These are phyloP conservation scores for Pterocarpus macrocarpus DNA, from an alignment of 306 rosid species.

Conservation along the genomic window DNA sequence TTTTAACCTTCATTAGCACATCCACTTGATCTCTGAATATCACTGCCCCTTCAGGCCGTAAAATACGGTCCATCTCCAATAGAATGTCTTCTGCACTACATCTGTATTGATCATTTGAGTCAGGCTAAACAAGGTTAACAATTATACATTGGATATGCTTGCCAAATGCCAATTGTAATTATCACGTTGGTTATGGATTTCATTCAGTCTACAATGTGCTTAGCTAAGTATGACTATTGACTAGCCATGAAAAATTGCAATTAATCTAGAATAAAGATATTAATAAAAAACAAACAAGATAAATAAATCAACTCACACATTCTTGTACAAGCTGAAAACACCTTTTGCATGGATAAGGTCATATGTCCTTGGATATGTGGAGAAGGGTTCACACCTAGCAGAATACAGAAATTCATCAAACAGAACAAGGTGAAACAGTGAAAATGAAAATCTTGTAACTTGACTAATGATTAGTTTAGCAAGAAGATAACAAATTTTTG, in stretches of 20 bases:
- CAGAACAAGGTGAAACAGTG: not conserved
- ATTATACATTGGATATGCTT: no score
- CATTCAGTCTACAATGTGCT: no score
- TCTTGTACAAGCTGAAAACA: constrained; percentile 78
- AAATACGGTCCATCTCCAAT: constrained; percentile 84
- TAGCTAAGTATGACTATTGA: no score
- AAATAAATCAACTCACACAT: constrained; percentile 54
- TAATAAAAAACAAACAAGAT: not conserved
- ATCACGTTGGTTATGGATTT: no score
- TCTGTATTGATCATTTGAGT: constrained; percentile 56
- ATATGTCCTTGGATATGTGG: constrained; percentile 89
- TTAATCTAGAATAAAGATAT: no score
- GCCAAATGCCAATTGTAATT: no score
- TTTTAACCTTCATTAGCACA: constrained; percentile 64
- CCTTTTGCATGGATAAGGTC: constrained; percentile 87
- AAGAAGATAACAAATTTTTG: not conserved
- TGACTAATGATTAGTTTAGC: no score
- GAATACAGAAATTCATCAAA: not conserved
- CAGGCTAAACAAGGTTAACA: no score
- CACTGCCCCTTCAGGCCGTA: constrained; percentile 86
- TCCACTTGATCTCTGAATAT: constrained; percentile 74
- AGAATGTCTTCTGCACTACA: constrained; percentile 72
- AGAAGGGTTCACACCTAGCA: constrained; percentile 84
- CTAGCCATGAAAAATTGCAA: no score
- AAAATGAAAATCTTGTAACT: no score